phyloP scores from a whole-genome alignment of 1,284 basidiomycete genomes.

The Puccinia sorghi region DNA sequence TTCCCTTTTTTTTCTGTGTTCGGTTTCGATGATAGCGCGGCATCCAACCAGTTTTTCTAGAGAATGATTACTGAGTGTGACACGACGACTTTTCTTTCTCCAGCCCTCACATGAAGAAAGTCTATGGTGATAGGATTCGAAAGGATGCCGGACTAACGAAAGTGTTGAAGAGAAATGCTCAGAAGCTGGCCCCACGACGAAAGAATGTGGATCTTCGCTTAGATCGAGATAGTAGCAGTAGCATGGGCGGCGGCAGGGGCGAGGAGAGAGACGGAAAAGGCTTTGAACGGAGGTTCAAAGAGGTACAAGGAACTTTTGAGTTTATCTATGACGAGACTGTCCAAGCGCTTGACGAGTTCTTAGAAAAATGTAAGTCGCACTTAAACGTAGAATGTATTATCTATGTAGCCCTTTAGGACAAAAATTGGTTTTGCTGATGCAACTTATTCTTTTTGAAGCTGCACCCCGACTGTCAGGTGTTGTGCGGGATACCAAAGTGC shows the following conservation, averaged over 20 bases:
- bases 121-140: conserved; percentile 87
- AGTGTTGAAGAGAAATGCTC: conserved; percentile 69
- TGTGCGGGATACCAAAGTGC: conserved; percentile 84
- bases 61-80: background rate
- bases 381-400: background rate
- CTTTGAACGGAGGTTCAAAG: conserved; percentile 76
- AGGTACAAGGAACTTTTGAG: conserved; percentile 88
- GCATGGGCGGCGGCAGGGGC: conserved; percentile 63
- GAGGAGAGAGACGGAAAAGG: conserved; percentile 55
- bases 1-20: conserved; percentile 61
- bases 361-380: conserved; percentile 72
- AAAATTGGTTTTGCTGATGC: conserved; percentile 7
- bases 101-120: conserved; percentile 93
- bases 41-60: conserved; percentile 8
- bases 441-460: conserved; percentile 50
- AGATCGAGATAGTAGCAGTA: conserved; percentile 51
- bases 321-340: conserved; percentile 91
- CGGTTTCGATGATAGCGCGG: too few species aligned
- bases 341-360: conserved; percentile 85
- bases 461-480: conserved; percentile 57
- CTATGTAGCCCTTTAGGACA: too few species aligned
- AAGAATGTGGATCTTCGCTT: conserved; percentile 63
- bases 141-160: conserved; percentile 96
- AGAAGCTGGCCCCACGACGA: conserved; percentile 65
- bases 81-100: conserved; percentile 18